These are phyloP conservation scores for Ophiostoma populinum DNA, from an alignment of 2,329 filamentous ascomycete species.

Conservation along the genomic window DNA sequence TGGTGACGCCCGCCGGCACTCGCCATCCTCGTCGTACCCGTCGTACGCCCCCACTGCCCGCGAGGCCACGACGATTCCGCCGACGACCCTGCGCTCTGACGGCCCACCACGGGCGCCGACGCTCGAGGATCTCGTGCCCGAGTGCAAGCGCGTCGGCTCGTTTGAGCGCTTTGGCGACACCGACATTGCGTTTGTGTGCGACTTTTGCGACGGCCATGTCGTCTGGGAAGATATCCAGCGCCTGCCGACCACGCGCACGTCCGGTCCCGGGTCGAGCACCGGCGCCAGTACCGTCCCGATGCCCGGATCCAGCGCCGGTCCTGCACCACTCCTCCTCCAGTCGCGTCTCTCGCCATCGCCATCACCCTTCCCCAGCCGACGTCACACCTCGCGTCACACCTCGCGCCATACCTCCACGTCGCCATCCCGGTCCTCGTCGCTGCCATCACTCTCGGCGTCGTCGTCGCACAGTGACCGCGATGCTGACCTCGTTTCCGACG, in stretches of 20 bases:
- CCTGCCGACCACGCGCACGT: conserved; percentile 28
- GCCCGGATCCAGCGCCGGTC: not conserved
- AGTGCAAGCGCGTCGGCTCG: conserved; percentile 34
- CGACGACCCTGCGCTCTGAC: conserved; percentile 2
- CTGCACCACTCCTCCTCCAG: conserved; percentile 1
- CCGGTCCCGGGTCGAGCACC: not conserved
- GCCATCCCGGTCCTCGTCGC: conserved; percentile 2
- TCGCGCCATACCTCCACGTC: not conserved
- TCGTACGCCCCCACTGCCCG: too few relatives aligned
- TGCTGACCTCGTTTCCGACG: conserved; percentile 10
- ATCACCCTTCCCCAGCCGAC: not conserved
- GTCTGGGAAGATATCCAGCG: conserved; percentile 38
- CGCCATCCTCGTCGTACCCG: too few relatives aligned
- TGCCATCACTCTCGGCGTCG: conserved; percentile 1
- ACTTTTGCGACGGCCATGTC: conserved; percentile 43
- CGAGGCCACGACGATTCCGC: conserved; percentile 6
- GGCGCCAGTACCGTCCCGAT: not conserved
- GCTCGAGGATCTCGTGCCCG: conserved; percentile 29
- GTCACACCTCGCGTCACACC: not conserved
- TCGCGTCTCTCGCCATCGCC: not conserved
- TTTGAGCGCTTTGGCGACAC: conserved; percentile 37
- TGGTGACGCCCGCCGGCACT: too few relatives aligned
- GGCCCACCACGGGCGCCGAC: conserved; percentile 8
- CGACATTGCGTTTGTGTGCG: conserved; percentile 41
- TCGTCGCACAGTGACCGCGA: too few relatives aligned